phyloP scores from a whole-genome alignment of 345 rosid species.

The Citrus sinensis region DVS_A1.0 CM039168.1:5438501-5439000 shows the following conservation, averaged over 20 bases:
- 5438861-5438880: conserved; percentile 28
- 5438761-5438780: conserved; percentile 31
- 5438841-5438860: conserved; percentile 33
- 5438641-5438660: conserved; percentile 10
- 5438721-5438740: conserved; percentile 50
- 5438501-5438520: background rate
- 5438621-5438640: conserved; percentile 27
- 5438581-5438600: background rate
- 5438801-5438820: conserved; percentile 68
- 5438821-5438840: conserved; percentile 40
- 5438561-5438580: background rate
- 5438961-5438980: conserved; percentile 39
- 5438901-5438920: conserved; percentile 75
- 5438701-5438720: conserved; percentile 21
- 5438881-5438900: conserved; percentile 35
- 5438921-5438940: conserved; percentile 48
- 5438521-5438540: background rate
- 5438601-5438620: background rate
- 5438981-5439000: conserved; percentile 39
- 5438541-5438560: background rate
- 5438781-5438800: conserved; percentile 58
- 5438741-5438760: conserved; percentile 36
- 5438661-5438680: conserved; percentile 21
- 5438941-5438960: conserved; percentile 38
- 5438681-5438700: conserved; percentile 23